Evolutionary conservation across 2,329 filamentous ascomycete genomes (phyloP).

Genomic region (Cercospora zeina): DNA sequence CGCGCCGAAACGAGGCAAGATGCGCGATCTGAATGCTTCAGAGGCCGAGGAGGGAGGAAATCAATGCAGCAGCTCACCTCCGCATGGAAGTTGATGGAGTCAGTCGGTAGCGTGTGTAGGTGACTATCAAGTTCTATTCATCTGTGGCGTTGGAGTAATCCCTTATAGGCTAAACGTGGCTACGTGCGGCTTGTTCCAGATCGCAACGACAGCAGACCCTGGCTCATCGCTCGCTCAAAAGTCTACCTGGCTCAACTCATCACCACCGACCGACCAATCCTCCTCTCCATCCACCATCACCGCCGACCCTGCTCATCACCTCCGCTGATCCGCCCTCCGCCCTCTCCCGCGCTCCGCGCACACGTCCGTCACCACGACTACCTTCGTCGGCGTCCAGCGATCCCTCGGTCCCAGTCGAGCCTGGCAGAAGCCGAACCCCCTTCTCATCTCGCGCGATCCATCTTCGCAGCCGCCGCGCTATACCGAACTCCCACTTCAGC

Average conservation of each 20-base stretch:
- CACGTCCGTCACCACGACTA: conserved; percentile 33
- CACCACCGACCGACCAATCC: not conserved
- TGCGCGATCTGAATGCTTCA: not conserved
- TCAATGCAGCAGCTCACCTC: not conserved
- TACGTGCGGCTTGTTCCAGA: too few species aligned
- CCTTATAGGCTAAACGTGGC: too few species aligned
- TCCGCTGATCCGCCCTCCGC: not conserved
- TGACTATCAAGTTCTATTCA: not conserved
- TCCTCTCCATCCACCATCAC: not conserved
- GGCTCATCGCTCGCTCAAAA: not conserved
- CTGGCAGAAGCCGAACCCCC: conserved; percentile 32
- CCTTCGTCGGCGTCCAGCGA: conserved; percentile 37
- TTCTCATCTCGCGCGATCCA: conserved; percentile 15
- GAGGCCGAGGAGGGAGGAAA: not conserved
- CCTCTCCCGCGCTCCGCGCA: conserved; percentile 22
- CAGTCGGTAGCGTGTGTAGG: not conserved
- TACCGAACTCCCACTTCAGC: conserved; percentile 4
- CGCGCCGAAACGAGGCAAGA: conserved; percentile 2
- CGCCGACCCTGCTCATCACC: not conserved
- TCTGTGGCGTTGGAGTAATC: too few species aligned
- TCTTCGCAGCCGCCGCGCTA: conserved; percentile 14
- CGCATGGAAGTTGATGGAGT: not conserved
- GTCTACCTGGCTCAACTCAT: not conserved
- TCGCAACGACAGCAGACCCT: not conserved
- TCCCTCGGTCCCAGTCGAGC: conserved; percentile 32